These are phyloP conservation scores for Cladosporium austrohemisphaericum DNA, from an alignment of 2,329 filamentous ascomycete genomes.

Conservation along the genomic window DNA sequence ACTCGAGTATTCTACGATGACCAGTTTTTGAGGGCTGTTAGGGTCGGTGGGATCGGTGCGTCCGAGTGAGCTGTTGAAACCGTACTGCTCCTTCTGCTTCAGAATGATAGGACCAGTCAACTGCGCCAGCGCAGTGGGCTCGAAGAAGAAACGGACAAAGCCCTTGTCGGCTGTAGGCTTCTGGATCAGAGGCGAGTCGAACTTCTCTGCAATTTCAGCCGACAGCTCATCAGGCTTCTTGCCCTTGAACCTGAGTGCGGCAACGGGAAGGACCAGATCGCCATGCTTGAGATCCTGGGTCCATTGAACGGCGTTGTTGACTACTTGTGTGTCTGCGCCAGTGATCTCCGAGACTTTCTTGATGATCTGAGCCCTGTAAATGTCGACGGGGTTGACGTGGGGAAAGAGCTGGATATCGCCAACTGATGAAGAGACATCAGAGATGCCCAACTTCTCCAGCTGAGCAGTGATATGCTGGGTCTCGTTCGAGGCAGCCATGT, in stretches of 20 bases:
- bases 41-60: slow-evolving; percentile 60
- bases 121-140: slow-evolving; percentile 60
- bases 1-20: slow-evolving; percentile 77
- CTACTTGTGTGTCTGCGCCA: slow-evolving; percentile 64
- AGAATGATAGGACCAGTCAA: slow-evolving; percentile 68
- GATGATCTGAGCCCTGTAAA: slow-evolving; percentile 75
- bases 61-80: slow-evolving; percentile 58
- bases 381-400: slow-evolving; percentile 69
- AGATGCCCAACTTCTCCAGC: slow-evolving; percentile 28
- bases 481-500: slow-evolving; percentile 11
- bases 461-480: slow-evolving; percentile 26
- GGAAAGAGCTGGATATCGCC: slow-evolving; percentile 47
- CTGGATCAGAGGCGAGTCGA: slow-evolving; percentile 66
- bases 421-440: slow-evolving; percentile 24
- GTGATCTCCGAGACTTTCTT: slow-evolving; percentile 64
- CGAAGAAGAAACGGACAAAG: slow-evolving; percentile 79
- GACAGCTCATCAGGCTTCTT: slow-evolving; percentile 57
- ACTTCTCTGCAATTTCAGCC: slow-evolving; percentile 51
- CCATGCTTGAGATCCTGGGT: slow-evolving; percentile 77
- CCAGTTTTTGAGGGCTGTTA: slow-evolving; percentile 59
- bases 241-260: slow-evolving; percentile 71
- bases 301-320: slow-evolving; percentile 75
- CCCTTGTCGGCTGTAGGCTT: slow-evolving; percentile 64
- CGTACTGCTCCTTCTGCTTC: slow-evolving; percentile 58
- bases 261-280: slow-evolving; percentile 72